Evolutionary conservation across 2,329 filamentous ascomycete genomes (phyloP).

Genomic region (Onygena corvina): DNA sequence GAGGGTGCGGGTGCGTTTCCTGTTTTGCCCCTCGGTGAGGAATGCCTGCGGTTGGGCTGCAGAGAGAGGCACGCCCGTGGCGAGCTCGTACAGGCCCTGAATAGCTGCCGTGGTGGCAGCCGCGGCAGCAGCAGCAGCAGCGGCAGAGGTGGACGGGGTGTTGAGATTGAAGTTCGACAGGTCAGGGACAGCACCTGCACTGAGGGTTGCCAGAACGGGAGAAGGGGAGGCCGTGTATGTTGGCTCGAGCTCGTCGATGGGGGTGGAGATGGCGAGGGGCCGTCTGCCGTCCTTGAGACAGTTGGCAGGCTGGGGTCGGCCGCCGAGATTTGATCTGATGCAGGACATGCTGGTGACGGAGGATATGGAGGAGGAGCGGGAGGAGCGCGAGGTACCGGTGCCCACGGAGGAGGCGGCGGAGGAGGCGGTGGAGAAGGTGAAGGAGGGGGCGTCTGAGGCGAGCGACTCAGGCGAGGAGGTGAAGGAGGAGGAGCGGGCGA

Average conservation of each 20-base stretch:
- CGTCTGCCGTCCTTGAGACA: conserved; percentile 29
- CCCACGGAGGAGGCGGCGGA: conserved; percentile 42
- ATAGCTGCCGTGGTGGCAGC: conserved; percentile 27
- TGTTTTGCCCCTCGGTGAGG: conserved; percentile 12
- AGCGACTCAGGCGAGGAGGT: conserved; percentile 50
- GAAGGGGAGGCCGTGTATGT: conserved; percentile 20
- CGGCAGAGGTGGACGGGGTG: conserved; percentile 17
- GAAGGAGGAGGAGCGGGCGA: conserved; percentile 42
- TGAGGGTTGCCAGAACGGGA: conserved; percentile 20
- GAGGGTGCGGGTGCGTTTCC: conserved; percentile 31
- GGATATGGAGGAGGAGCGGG: conserved; percentile 41
- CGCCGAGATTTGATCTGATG: conserved; percentile 32
- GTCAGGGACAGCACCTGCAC: conserved; percentile 23
- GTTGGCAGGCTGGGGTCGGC: conserved; percentile 22
- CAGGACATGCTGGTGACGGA: conserved; percentile 30
- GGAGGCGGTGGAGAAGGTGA: conserved; percentile 37
- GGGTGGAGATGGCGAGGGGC: conserved; percentile 27
- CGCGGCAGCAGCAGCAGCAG: conserved; percentile 28
- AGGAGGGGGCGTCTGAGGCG: conserved; percentile 47
- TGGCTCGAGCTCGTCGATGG: conserved; percentile 28
- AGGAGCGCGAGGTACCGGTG: conserved; percentile 33
- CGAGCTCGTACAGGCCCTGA: conserved; percentile 32
- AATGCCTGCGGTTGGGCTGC: background rate
- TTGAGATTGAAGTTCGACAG: conserved; percentile 27
- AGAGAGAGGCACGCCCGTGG: conserved; percentile 23